Evolutionary conservation across 208 protist species (phyloP), one percentile per base, ranked within the genome.

Genomic region (Acanthamoeba divionensis): DNA sequence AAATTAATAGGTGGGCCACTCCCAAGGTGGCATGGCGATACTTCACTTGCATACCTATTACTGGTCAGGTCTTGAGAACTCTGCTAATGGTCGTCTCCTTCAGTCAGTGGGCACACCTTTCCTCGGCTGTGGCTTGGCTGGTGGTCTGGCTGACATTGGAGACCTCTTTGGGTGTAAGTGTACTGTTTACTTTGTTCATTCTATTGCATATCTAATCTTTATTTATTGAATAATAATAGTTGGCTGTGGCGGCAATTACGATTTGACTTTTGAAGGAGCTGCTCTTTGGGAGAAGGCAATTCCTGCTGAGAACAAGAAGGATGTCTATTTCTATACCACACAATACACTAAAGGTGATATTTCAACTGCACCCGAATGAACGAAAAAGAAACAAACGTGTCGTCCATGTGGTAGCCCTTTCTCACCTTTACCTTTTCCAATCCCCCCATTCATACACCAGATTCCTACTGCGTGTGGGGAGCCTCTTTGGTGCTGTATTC

Each of bases 91-190:
- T 8, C 82, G 89, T 67, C 13, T 92, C 21, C 33, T 95, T 18
- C 93, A 95, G 87, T 89, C 91, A 15, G 66, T 94, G 45, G 93
- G 93, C 36, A 82, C 92, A 7, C 93, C 93, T 57, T 95, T 91
- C 38, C 50, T 77, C 57, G 93, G 93, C 63, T 93, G 89, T 8
- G 54, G 73, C 26, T 10, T 92, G 0, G 92, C 93, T 21, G 92
- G 91, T 66, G 57, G 65, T 47, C 33, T 93, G 2, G 92, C 92
- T 0, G 24, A 24, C 1, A 45, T 95, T 21, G 93, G 90, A 63
- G 55, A 60, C 15, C 2, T n/a, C 0, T 44, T 92, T 44, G 45
- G 57, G 13, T 2, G 12, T 82, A 57, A 45, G 21, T 79, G 86
- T 90, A 41, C 45, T 13, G 33, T 3, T 24, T 18, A 55, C 18